Evolutionary conservation across 2,329 filamentous ascomycete genomes (phyloP), one percentile per base, ranked within the genome.

Genomic region (Catunica adiposa): DNA sequence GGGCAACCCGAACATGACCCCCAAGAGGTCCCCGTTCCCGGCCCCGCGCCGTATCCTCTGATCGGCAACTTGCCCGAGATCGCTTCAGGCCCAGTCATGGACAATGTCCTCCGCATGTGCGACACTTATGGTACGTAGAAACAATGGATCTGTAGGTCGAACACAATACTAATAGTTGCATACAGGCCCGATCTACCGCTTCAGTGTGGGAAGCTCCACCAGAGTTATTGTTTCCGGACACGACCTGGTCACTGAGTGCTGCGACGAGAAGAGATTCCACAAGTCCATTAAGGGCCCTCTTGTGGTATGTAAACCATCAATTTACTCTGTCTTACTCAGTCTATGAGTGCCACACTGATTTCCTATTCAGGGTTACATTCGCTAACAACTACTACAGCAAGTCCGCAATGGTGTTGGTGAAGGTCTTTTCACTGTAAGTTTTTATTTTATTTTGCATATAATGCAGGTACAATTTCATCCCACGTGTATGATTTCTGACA

Each of bases 11-110:
- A 25, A 29, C 38, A 54, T 42, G 40, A 46, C 15, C 25, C 6
- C 8, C 25, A 47, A 3, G 58, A 61, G 31, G 64, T 69, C 14
- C 70, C 74, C 2, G 83, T 87, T 54, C 82, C 83, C 1, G 74
- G 78, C 50, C 83, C 83, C 25, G 73, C 72, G 55, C 80, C 78
- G 2, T 69, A 83, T 56, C 83, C 82, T 1, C 65, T 87, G 25
- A 60, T 87, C 23, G 83, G 84, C 26, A 84, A 87, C 61, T 64
- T 83, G 29, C 68, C 70, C 55, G 80, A 84, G 60, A 74, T 89
- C 59, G 76, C 83, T 57, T 66, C 72, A 0, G 73, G 75, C n/a
- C 70, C 76, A 22, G 77, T 82, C 0, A 64, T 78, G 1, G 67
- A 72, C 22, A 79, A 79, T 23, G 65, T 85, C 20, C 64, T 66